Evolutionary conservation across 106 monocot genomes (phyloP).

Genomic region (Narthecium ossifragum): DNA sequence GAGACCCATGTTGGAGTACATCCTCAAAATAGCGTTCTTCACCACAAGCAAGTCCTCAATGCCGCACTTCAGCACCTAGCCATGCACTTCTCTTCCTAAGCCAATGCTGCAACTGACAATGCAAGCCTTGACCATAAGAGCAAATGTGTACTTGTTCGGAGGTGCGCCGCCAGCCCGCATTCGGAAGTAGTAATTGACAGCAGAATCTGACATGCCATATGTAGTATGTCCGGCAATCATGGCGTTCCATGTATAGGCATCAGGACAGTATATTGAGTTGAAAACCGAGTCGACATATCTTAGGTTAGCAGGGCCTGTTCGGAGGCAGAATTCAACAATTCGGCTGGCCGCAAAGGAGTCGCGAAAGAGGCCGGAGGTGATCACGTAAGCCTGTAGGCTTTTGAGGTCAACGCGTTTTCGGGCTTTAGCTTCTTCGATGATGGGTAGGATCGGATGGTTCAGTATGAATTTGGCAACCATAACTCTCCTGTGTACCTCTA

Average conservation of each 20-base stretch:
- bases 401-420: slow-evolving; percentile 12
- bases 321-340: slow-evolving; percentile 38
- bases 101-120: background rate
- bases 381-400: slow-evolving; percentile 37
- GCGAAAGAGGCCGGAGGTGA: slow-evolving; percentile 44
- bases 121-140: slow-evolving; percentile 39
- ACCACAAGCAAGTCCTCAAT: slow-evolving; percentile 28
- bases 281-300: slow-evolving; percentile 19
- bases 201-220: slow-evolving; percentile 3
- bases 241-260: slow-evolving; percentile 60
- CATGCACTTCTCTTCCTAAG: slow-evolving; percentile 25
- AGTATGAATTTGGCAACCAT: slow-evolving; percentile 64
- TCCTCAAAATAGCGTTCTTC: slow-evolving; percentile 45
- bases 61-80: slow-evolving; percentile 51
- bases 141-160: slow-evolving; percentile 44
- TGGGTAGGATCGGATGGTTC: slow-evolving; percentile 21
- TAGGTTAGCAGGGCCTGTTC: slow-evolving; percentile 1
- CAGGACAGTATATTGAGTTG: slow-evolving; percentile 31
- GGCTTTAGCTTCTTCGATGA: slow-evolving; percentile 2
- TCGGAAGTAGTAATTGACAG: slow-evolving; percentile 31
- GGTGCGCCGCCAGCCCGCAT: slow-evolving; percentile 34
- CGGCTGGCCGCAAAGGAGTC: slow-evolving; percentile 47
- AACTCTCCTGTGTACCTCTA: slow-evolving; percentile 72
- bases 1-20: slow-evolving; percentile 45
- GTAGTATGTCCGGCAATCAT: slow-evolving; percentile 28